Percentiles rank a stretch among this genome's conserved stretches.
Conservation (phyloP, 805 yeast genomes). For the Schwanniomyces yamadae region DNA sequence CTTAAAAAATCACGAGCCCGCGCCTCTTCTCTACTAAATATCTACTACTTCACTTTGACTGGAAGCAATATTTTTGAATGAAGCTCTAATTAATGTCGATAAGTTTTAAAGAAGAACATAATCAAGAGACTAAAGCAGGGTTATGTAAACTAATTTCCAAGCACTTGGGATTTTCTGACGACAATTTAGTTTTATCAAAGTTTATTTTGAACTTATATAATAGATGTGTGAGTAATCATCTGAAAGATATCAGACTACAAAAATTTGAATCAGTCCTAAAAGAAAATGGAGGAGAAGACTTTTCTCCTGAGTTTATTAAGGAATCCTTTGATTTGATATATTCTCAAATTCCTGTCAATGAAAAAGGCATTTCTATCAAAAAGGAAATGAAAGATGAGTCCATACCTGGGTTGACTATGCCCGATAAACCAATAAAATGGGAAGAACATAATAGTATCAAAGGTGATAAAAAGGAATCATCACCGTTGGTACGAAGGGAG, state of each 20-base stretch:
- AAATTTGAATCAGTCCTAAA: slow-evolving; percentile 12
- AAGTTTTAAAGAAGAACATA: not conserved
- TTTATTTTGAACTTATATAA: slow-evolving; percentile 27
- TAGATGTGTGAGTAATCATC: slow-evolving; percentile 7
- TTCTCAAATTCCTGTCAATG: not conserved
- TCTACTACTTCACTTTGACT: no score
- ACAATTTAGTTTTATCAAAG: slow-evolving; percentile 24
- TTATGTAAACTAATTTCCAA: slow-evolving; percentile 10
- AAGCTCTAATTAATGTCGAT: slow-evolving; percentile 2
- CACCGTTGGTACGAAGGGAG: slow-evolving; percentile 5
- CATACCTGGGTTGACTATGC: slow-evolving; percentile 13
- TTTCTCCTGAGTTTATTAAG: slow-evolving; percentile 31
- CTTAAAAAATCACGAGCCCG: no score
- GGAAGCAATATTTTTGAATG: no score
- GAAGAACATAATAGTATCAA: slow-evolving; percentile 1
- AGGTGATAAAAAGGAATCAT: slow-evolving; percentile 4
- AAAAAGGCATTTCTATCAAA: slow-evolving; percentile 2
- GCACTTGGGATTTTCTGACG: slow-evolving; percentile 20
- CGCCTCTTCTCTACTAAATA: no score
- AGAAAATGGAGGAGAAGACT: slow-evolving; percentile 43
- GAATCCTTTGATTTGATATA: slow-evolving; percentile 15
- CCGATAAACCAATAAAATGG: slow-evolving; percentile 12
- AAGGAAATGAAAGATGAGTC: slow-evolving; percentile 3
- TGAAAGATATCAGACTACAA: slow-evolving; percentile 5
- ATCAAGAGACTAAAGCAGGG: not conserved